These are phyloP conservation scores for Arabidopsis thaliana DNA, from an alignment of 345 rosid species.

Conservation along the genomic window DNA sequence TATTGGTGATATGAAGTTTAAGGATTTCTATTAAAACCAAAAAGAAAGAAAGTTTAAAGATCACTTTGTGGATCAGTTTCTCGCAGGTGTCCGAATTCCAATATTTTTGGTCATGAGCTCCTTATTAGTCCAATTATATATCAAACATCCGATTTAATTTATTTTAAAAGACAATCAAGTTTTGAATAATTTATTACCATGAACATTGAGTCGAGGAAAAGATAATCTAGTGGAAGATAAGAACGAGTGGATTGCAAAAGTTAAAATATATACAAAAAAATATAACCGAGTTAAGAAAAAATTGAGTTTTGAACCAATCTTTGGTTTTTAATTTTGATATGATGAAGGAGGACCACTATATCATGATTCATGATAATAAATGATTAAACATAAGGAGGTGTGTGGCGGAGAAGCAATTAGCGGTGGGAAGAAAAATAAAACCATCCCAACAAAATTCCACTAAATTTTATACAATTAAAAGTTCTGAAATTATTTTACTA, in stretches of 20 bases:
- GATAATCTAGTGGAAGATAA: conserved; percentile 39
- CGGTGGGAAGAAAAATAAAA: conserved; percentile 39
- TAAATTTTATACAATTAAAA: background rate
- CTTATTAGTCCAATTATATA: conserved; percentile 4
- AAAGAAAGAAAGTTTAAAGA: background rate
- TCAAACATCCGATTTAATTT: conserved; percentile 9
- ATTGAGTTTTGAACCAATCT: conserved; percentile 41
- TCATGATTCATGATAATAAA: conserved; percentile 41
- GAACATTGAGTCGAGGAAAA: conserved; percentile 19
- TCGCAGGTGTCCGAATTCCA: conserved; percentile 21
- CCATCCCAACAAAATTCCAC: conserved; percentile 33
- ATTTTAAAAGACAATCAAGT: conserved; percentile 8
- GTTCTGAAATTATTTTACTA: background rate
- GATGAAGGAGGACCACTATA: conserved; percentile 31
- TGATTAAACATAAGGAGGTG: conserved; percentile 22
- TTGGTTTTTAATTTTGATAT: conserved; percentile 20
- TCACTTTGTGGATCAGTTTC: conserved; percentile 10
- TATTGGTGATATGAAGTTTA: background rate
- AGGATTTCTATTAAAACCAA: too few species aligned
- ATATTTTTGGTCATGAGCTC: background rate
- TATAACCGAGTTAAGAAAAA: conserved; percentile 8
- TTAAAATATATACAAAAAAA: conserved; percentile 1
- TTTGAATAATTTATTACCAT: conserved; percentile 14
- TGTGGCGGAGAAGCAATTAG: conserved; percentile 39
- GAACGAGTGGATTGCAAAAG: conserved; percentile 39